Conservation (phyloP, 2,329 filamentous ascomycete species). For the Fusarium beomiforme region DNA sequence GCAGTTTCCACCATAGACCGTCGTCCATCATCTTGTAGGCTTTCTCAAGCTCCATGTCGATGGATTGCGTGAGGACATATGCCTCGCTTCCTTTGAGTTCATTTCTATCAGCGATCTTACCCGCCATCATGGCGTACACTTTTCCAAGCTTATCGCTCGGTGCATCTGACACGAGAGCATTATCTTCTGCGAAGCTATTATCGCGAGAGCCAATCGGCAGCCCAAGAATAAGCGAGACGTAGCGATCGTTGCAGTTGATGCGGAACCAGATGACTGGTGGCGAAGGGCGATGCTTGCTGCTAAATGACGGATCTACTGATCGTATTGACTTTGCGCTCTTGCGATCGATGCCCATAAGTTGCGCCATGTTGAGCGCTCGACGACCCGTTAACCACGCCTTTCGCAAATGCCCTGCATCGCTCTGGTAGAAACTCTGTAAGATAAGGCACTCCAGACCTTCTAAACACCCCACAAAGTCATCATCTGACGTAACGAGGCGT, state of each 20-base stretch:
- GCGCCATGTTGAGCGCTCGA: conserved; percentile 60
- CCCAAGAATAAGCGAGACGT: conserved; percentile 61
- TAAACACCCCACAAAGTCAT: conserved; percentile 60
- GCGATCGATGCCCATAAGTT: conserved; percentile 61
- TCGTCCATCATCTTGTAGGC: conserved; percentile 54
- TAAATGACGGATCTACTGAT: conserved; percentile 48
- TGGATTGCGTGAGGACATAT: conserved; percentile 54
- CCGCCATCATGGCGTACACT: conserved; percentile 54
- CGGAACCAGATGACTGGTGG: conserved; percentile 57
- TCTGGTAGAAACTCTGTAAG: conserved; percentile 59
- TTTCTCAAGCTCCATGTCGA: conserved; percentile 59
- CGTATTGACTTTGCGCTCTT: conserved; percentile 48
- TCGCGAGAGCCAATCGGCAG: conserved; percentile 57
- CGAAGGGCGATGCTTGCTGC: conserved; percentile 44
- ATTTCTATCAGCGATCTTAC: conserved; percentile 60
- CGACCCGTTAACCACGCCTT: conserved; percentile 64
- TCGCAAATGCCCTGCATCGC: conserved; percentile 63
- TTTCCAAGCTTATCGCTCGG: conserved; percentile 57
- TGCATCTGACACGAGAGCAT: conserved; percentile 44
- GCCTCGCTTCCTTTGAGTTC: conserved; percentile 47
- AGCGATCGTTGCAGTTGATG: conserved; percentile 60
- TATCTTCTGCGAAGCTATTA: conserved; percentile 49
- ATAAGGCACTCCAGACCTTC: conserved; percentile 65
- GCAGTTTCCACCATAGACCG: conserved; percentile 59
- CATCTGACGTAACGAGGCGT: conserved; percentile 58